These are phyloP conservation scores for Podila epigama DNA, from an alignment of 192 early-diverging fungal genomes.

Conservation along the genomic window DNA sequence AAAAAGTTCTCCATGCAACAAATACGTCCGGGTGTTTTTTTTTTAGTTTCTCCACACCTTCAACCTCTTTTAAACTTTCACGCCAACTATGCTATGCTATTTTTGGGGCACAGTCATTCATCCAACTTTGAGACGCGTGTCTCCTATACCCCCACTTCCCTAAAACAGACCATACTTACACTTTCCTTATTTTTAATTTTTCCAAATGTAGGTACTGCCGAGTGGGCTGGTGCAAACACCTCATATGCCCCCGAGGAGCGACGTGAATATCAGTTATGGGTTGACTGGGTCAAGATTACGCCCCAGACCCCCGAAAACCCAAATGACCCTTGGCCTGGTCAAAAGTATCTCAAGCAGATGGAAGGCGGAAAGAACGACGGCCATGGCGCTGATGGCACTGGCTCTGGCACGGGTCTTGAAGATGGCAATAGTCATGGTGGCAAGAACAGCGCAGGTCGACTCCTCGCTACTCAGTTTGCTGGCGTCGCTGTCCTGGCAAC, in stretches of 20 bases:
- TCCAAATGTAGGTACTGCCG: conserved; percentile 17
- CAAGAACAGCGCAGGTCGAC: neutral
- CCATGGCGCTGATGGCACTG: conserved; percentile 2
- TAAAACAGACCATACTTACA: too few species aligned
- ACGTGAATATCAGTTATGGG: conserved; percentile 25
- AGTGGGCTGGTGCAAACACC: conserved; percentile 38
- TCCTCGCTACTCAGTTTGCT: neutral
- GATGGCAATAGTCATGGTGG: neutral
- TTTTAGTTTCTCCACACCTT: too few species aligned
- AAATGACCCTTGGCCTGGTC: conserved; percentile 30
- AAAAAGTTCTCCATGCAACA: too few species aligned
- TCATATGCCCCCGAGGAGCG: conserved; percentile 19
- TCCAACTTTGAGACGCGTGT: too few species aligned
- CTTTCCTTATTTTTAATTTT: neutral
- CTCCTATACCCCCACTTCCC: neutral
- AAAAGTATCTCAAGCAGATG: conserved; percentile 37
- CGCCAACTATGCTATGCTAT: too few species aligned
- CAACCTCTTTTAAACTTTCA: too few species aligned
- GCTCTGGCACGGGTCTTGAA: neutral
- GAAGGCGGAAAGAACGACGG: conserved; percentile 11
- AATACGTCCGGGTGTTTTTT: too few species aligned
- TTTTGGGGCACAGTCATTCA: too few species aligned
- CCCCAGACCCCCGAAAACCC: conserved; percentile 31
- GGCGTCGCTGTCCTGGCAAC: neutral
- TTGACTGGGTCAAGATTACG: conserved; percentile 42